Evolutionary conservation across 768 basidiomycete species (phyloP).

Genomic region (Trametes punicea): DNA sequence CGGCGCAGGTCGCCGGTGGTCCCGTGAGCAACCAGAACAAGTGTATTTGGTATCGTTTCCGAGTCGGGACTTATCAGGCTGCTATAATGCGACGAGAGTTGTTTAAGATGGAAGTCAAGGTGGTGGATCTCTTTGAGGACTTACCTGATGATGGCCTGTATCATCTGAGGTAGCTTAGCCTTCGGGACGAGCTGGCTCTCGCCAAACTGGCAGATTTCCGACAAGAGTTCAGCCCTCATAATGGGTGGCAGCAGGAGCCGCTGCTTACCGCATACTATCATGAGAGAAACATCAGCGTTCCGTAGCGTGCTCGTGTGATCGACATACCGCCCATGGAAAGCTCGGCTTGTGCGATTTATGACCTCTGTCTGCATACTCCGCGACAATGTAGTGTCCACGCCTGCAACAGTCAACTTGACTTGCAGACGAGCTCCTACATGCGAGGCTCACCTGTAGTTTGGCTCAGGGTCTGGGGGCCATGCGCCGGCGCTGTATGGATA

Average conservation of each 20-base stretch:
- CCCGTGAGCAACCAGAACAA: conserved; percentile 70
- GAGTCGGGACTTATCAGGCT: conserved; percentile 75
- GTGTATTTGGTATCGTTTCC: conserved; percentile 62
- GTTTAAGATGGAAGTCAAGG: background rate
- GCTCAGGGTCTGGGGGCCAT: conserved; percentile 76
- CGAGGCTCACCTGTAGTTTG: conserved; percentile 64
- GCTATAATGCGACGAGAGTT: conserved; percentile 35
- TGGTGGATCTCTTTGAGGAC: conserved; percentile 5
- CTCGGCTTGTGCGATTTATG: conserved; percentile 60
- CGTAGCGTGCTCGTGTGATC: background rate
- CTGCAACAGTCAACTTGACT: conserved; percentile 26
- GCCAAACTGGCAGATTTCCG: conserved; percentile 54
- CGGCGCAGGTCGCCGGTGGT: conserved; percentile 53
- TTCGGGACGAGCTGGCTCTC: conserved; percentile 70
- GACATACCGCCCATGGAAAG: conserved; percentile 70
- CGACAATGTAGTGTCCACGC: conserved; percentile 70
- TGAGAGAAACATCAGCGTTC: background rate
- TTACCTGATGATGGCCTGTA: conserved; percentile 72
- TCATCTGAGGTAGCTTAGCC: conserved; percentile 63
- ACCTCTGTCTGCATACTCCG: conserved; percentile 64
- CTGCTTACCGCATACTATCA: conserved; percentile 60
- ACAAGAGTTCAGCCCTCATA: background rate
- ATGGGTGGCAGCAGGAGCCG: conserved; percentile 1
- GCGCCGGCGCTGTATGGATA: conserved; percentile 47
- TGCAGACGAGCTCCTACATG: conserved; percentile 3